phyloP scores from a whole-genome alignment of 768 basidiomycete genomes.

The Cantharellus cinnabarinus region DNA sequence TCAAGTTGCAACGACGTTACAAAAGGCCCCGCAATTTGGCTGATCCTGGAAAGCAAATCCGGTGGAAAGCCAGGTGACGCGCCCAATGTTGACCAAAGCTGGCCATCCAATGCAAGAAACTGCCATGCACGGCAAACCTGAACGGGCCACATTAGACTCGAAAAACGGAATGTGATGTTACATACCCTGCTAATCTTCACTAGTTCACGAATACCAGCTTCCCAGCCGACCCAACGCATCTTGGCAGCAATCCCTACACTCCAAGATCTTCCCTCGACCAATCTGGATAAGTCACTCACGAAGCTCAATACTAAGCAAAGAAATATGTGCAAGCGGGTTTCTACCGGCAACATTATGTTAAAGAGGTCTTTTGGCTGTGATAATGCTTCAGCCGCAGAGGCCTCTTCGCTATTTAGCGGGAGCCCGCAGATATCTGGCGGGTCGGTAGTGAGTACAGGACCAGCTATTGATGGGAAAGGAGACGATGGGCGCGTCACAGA shows the following conservation, averaged over 20 bases:
- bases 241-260: constrained; percentile 35
- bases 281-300: constrained; percentile 13
- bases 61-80: constrained; percentile 35
- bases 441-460: no score
- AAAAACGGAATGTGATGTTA: background rate
- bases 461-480: no score
- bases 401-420: no score
- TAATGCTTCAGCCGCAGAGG: no score
- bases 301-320: constrained; percentile 24
- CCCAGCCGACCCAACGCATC: constrained; percentile 54
- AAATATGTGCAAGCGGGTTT: constrained; percentile 45
- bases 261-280: constrained; percentile 33
- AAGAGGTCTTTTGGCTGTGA: background rate
- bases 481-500: no score
- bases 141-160: background rate
- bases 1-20: constrained; percentile 37
- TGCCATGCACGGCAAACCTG: constrained; percentile 69
- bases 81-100: constrained; percentile 52
- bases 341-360: constrained; percentile 33
- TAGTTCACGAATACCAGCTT: constrained; percentile 55
- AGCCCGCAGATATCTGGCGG: no score
- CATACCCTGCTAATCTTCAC: constrained; percentile 57
- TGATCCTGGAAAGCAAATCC: constrained; percentile 31
- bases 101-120: constrained; percentile 58
- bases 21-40: constrained; percentile 40